These are phyloP conservation scores for Globisporangium recalcitrans DNA, from an alignment of 352 stramenopile species.

Conservation along the genomic window DNA sequence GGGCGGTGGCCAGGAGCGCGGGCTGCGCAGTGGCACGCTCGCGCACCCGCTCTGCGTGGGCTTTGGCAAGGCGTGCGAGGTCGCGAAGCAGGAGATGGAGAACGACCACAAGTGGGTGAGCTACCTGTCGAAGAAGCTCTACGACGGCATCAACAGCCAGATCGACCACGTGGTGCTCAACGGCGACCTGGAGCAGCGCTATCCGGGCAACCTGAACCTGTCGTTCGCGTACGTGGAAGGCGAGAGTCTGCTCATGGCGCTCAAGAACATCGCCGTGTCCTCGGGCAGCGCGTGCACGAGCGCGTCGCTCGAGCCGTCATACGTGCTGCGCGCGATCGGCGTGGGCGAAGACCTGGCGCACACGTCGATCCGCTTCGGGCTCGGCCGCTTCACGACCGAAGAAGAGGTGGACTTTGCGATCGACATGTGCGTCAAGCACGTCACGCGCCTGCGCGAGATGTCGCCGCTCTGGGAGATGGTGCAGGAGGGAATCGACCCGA, in stretches of 20 bases:
- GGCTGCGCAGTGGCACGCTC: conserved; percentile 90
- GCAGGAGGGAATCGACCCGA: conserved; percentile 99
- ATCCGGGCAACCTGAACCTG: conserved; percentile 97
- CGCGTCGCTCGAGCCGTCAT: conserved; percentile 93
- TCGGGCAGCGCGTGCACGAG: conserved; percentile 17
- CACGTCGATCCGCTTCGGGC: conserved; percentile 96
- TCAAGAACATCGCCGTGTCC: conserved; percentile 98
- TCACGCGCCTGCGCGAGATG: conserved; percentile 97
- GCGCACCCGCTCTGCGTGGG: conserved; percentile 76
- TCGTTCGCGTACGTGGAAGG: conserved; percentile 99
- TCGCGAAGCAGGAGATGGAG: conserved; percentile 94
- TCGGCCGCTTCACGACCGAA: conserved; percentile 98
- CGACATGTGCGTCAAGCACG: conserved; percentile 93
- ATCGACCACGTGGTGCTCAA: conserved; percentile 95
- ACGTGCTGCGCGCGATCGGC: conserved; percentile 97
- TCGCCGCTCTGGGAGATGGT: conserved; percentile 99
- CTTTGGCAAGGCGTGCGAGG: conserved; percentile 89
- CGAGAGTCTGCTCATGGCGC: conserved; percentile 98
- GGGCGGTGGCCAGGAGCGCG: conserved; percentile 97
- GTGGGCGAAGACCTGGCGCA: conserved; percentile 99
- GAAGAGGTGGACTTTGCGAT: conserved; percentile 97
- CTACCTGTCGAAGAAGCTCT: conserved; percentile 93
- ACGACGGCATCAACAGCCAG: conserved; percentile 72
- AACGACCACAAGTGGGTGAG: conserved; percentile 94
- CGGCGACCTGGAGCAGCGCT: conserved; percentile 91